Conservation (phyloP, 768 basidiomycete species). For the Mycena vulgaris region DNA sequence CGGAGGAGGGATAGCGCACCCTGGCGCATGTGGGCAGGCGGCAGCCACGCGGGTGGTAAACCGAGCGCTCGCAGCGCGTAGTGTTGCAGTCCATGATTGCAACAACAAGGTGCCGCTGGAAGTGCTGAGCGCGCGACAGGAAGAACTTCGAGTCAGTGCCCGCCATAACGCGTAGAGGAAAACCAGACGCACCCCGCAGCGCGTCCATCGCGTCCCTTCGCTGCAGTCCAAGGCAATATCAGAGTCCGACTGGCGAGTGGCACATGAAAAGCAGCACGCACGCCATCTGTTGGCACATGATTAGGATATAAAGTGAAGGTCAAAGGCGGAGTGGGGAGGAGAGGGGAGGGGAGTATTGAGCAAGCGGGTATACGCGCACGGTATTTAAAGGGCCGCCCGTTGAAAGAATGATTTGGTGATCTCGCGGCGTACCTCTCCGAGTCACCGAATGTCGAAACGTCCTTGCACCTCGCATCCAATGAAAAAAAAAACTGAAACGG, state of each 20-base stretch:
- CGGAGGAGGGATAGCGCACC: constrained; percentile 57
- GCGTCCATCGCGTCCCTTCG: constrained; percentile 83
- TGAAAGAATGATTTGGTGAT: background rate
- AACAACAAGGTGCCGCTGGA: constrained; percentile 81
- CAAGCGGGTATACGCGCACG: background rate
- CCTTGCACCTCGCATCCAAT: background rate
- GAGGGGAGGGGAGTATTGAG: background rate
- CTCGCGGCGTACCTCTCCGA: constrained; percentile 16
- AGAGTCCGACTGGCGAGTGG: background rate
- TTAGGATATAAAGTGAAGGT: constrained; percentile 17
- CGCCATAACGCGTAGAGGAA: constrained; percentile 6
- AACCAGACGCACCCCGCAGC: constrained; percentile 70
- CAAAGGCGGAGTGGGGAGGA: background rate
- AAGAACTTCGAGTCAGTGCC: constrained; percentile 11
- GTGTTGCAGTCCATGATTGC: constrained; percentile 86
- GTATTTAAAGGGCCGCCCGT: constrained; percentile 34
- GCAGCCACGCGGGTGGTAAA: constrained; percentile 71
- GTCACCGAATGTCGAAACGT: constrained; percentile 29
- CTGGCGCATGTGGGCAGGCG: constrained; percentile 67
- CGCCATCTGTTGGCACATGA: constrained; percentile 86
- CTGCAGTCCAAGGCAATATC: no score
- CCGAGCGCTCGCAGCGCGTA: constrained; percentile 73
- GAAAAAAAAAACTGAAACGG: constrained; percentile 4
- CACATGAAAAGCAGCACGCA: constrained; percentile 56
- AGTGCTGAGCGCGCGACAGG: constrained; percentile 66